Base-by-base conservation (phyloP, 2,329 filamentous ascomycete species). In the Truncatella angustata region DNA sequence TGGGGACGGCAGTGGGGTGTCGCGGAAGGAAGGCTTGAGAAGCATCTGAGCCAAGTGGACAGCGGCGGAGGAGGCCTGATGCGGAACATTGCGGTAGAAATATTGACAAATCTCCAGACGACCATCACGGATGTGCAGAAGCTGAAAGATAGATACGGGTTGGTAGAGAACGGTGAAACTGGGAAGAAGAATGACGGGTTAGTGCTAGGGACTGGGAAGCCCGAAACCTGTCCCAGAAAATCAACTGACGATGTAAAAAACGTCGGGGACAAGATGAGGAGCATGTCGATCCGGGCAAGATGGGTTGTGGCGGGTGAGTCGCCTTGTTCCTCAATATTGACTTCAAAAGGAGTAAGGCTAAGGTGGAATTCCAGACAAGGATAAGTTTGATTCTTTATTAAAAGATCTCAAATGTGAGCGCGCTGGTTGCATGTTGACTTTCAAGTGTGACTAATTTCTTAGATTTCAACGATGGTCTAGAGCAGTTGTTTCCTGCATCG, bases 1-100 rank as follows among this genome's bases (percentile, higher is more conserved):
- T 77, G 74, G 74, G 74, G 74, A 16, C 62, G 74, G 28, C 71
- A 76, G 56, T 77, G 74, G 74, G 74, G 74, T 21, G 73, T 77
- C 30, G 66, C 71, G 9, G 74, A 77, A 62, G 74, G 74, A 4
- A 65, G 57, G 46, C 63, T 77, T 1, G 74, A 77, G 59, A 69
- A 67, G 30, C 72, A 75, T 52, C 64, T 76, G 7, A 36, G 26
- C 28, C 62, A 66, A 51, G 63, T 63, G 32, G 69, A 66, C 35
- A 61, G 63, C 44, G 70, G 71, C 45, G 36, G 48, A 11, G 23
- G 21, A 5, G 20, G 32, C 4, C 67, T 69, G 34, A 61, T 77
- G 59, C 63, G 69, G 48, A 54, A 56, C 18, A 57, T 77, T 55
- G 74, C 74, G 10, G 65, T 66, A 50, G 65, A 72, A 52, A 76